Evolutionary conservation across 805 yeast genomes (phyloP).

Genomic region (Saturnispora bothae): DNA sequence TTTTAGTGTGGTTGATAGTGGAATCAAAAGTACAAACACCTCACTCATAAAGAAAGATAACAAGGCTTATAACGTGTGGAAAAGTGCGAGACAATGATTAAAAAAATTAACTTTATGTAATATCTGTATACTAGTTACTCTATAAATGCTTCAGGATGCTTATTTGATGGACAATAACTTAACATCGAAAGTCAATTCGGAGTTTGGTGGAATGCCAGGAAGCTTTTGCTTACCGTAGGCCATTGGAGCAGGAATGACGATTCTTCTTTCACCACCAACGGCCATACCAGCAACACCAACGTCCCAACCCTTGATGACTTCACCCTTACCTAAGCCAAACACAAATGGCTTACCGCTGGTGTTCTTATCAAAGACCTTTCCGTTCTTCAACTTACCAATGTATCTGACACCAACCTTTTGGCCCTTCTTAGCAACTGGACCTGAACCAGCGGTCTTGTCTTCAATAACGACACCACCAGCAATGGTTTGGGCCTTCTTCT

Average conservation of each 20-base stretch:
- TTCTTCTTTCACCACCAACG: constrained; percentile 98
- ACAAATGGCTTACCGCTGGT: constrained; percentile 92
- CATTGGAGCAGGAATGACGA: constrained; percentile 88
- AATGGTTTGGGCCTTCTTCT: constrained; percentile 64
- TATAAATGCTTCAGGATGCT: constrained; percentile 14
- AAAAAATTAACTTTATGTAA: too few species aligned
- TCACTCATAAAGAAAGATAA: constrained; percentile 16
- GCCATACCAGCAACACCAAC: constrained; percentile 98
- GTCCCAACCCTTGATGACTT: constrained; percentile 98
- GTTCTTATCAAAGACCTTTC: constrained; percentile 94
- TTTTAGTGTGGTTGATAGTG: constrained; percentile 23
- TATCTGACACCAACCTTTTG: constrained; percentile 92
- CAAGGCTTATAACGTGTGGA: constrained; percentile 12
- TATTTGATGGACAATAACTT: constrained; percentile 83
- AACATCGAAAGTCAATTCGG: constrained; percentile 92
- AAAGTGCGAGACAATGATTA: constrained; percentile 9
- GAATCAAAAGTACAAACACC: constrained; percentile 15
- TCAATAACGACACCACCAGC: constrained; percentile 91
- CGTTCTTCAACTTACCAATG: constrained; percentile 95
- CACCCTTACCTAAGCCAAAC: constrained; percentile 91
- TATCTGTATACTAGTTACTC: neutral
- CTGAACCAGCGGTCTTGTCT: constrained; percentile 85
- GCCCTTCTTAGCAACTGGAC: constrained; percentile 79
- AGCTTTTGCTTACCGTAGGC: constrained; percentile 92
- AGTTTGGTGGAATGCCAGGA: constrained; percentile 97